Base-by-base conservation (phyloP, 2,329 filamentous ascomycete species). In the Camillea tinctor region DNA sequence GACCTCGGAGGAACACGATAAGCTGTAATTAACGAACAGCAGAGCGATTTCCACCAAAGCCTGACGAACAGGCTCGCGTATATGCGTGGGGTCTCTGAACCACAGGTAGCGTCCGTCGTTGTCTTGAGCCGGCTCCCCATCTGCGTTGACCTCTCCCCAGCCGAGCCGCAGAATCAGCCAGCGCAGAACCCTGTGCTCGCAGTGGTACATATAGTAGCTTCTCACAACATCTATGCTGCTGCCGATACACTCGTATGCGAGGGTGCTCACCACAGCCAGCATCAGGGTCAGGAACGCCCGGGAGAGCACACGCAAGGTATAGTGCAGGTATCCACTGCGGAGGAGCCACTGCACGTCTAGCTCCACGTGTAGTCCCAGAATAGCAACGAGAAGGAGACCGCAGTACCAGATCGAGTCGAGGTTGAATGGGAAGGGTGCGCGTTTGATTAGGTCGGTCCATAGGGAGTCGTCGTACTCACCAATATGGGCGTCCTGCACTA, bases 221-320 rank as follows among this genome's bases (percentile, higher is more conserved):
- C 62, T 58, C 2, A 49, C 3, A 2, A 50, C 7, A 24, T 61
- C 58, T 17, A 61, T 2, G 11, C 61, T 3, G 19, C 59, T 65
- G 2, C 63, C 67, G 13, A 60, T 0, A 5, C 68, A 30, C 24
- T 71, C 69, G 52, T 67, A 69, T 17, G 26, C 23, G 1, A 69
- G 9, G 3, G 66, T 70, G 56, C 67, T 71, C 7, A 63, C 15
- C 9, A 69, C 50, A 3, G 68, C 59, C 19, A 65, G 56, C 1
- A 54, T 57, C 26, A 69, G 44, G 6, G 64, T 64, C 24, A 60
- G 48, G n/a, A 61, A 15, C 15, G 57, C 61, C 50, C 50, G 62
- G 50, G 50, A 59, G 5, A 56, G 36, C 15, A 70, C 59, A n/a
- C 64, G 65, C 20, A 50, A 15, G 15, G 57, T 15, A 26, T 63